Conservation (phyloP, 1,139 yeast genomes). For the Magnusiomyces clavatus region DNA sequence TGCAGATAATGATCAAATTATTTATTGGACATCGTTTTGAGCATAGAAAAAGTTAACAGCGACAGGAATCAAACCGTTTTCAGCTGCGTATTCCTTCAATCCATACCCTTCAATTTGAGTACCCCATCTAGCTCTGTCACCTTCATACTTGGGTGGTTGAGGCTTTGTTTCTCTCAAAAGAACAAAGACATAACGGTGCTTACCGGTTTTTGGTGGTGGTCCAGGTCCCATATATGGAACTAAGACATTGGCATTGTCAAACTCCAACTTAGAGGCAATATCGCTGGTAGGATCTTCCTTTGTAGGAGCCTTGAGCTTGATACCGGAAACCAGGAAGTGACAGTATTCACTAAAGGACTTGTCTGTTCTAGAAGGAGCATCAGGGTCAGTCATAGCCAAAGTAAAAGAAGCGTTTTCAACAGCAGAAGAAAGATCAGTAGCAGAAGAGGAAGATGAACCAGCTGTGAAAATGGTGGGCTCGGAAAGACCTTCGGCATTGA, state of each 20-base stretch:
- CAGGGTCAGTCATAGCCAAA: constrained; percentile 82
- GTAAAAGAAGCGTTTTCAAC: constrained; percentile 40
- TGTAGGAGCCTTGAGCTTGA: constrained; percentile 48
- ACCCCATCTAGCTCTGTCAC: constrained; percentile 79
- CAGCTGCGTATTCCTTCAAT: constrained; percentile 62
- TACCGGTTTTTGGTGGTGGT: constrained; percentile 77
- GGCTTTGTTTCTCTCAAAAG: constrained; percentile 53
- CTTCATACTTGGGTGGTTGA: constrained; percentile 34
- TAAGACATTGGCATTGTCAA: constrained; percentile 28
- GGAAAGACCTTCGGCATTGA: constrained; percentile 36
- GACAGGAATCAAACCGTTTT: constrained; percentile 56
- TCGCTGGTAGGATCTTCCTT: constrained; percentile 26
- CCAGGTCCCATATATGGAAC: constrained; percentile 67
- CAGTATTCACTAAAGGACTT: constrained; percentile 84
- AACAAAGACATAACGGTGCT: constrained; percentile 73
- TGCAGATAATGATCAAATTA: background rate
- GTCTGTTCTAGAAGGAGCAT: constrained; percentile 79
- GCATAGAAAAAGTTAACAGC: constrained; percentile 79
- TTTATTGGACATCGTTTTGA: constrained; percentile 45
- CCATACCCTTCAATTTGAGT: constrained; percentile 71
- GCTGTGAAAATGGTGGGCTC: constrained; percentile 4
- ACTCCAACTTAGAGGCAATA: constrained; percentile 28
- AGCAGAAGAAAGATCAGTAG: constrained; percentile 6
- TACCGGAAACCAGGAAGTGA: constrained; percentile 66
- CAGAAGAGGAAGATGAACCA: background rate